phyloP scores from a whole-genome alignment of 2,329 filamentous ascomycete genomes.

The Huntiella bhutanensis region DNA sequence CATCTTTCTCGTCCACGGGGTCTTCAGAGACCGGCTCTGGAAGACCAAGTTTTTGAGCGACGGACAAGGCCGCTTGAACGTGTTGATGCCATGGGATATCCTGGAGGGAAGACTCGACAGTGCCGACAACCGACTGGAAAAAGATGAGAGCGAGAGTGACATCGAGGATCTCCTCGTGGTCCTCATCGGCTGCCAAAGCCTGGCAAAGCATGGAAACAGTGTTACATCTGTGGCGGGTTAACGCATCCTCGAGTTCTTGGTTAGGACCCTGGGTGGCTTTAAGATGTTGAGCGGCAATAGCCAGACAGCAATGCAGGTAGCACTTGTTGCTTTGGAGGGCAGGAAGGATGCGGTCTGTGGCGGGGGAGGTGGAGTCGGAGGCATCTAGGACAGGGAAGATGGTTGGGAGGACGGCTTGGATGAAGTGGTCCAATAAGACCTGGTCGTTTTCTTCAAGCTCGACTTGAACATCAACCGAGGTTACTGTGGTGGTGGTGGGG shows the following conservation, averaged over 20 bases:
- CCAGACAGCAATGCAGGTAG: constrained; percentile 90
- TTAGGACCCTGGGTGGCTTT: constrained; percentile 46
- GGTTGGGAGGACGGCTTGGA: constrained; percentile 67
- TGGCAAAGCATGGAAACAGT: constrained; percentile 76
- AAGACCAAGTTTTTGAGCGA: constrained; percentile 72
- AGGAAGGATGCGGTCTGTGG: constrained; percentile 66
- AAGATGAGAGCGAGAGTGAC: constrained; percentile 89
- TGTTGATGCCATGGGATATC: constrained; percentile 96
- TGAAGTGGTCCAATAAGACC: constrained; percentile 73
- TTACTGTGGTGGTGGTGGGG: constrained; percentile 76
- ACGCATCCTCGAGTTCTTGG: constrained; percentile 71
- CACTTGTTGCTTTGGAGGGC: constrained; percentile 80
- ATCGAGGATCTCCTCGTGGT: constrained; percentile 78
- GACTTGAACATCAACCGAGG: constrained; percentile 50
- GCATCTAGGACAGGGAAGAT: constrained; percentile 86
- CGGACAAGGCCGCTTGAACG: constrained; percentile 73
- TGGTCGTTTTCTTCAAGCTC: constrained; percentile 79
- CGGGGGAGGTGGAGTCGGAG: constrained; percentile 68
- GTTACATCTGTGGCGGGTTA: constrained; percentile 77
- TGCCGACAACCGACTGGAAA: constrained; percentile 82
- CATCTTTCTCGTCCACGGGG: neutral
- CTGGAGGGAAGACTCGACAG: constrained; percentile 63
- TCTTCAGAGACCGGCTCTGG: constrained; percentile 19
- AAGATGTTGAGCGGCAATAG: constrained; percentile 78
- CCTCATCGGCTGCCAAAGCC: constrained; percentile 57